A percentile compares a stretch with the other conserved stretches of the same genome.
These are phyloP conservation scores for Diaporthe velutina DNA, from an alignment of 2,329 filamentous ascomycete genomes.

Conservation along the genomic window DNA sequence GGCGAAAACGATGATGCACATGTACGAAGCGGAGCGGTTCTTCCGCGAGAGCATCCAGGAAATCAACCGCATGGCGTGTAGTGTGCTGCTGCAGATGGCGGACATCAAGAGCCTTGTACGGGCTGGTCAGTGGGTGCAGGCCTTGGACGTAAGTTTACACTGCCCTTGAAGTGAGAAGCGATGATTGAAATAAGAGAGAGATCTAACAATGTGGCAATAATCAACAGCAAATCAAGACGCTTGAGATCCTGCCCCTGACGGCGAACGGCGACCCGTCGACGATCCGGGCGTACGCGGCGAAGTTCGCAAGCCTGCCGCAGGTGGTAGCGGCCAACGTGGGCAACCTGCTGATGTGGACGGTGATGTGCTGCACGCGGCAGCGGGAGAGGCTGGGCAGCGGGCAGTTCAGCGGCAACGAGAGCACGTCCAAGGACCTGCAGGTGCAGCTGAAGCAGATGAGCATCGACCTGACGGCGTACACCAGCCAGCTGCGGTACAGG, in stretches of 20 bases:
- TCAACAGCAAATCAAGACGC: conserved; percentile 73
- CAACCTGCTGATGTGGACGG: conserved; percentile 93
- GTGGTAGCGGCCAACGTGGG: conserved; percentile 91
- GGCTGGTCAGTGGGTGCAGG: conserved; percentile 67
- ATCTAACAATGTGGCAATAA: not conserved
- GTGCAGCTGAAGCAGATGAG: conserved; percentile 83
- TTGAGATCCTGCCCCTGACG: conserved; percentile 85
- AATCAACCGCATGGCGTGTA: conserved; percentile 68
- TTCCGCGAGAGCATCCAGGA: conserved; percentile 70
- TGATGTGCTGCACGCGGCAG: conserved; percentile 86
- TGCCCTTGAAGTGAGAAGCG: not conserved
- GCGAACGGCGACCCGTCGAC: conserved; percentile 80
- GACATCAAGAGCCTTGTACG: conserved; percentile 70
- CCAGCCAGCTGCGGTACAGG: conserved; percentile 90
- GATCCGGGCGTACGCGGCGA: conserved; percentile 84
- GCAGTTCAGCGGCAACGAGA: conserved; percentile 81
- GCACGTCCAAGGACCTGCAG: conserved; percentile 73
- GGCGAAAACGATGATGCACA: conserved; percentile 71
- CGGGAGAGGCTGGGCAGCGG: conserved; percentile 77
- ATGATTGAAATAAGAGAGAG: not conserved
- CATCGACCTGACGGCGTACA: conserved; percentile 93
- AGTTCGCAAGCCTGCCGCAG: conserved; percentile 82
- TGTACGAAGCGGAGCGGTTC: conserved; percentile 73
- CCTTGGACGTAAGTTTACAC: conserved; percentile 66
- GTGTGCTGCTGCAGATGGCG: conserved; percentile 71